A percentile compares a stretch with the other conserved stretches of the same genome.
These are phyloP conservation scores for Cerrena zonata DNA, from an alignment of 1,284 basidiomycete species.

Conservation along the genomic window DNA sequence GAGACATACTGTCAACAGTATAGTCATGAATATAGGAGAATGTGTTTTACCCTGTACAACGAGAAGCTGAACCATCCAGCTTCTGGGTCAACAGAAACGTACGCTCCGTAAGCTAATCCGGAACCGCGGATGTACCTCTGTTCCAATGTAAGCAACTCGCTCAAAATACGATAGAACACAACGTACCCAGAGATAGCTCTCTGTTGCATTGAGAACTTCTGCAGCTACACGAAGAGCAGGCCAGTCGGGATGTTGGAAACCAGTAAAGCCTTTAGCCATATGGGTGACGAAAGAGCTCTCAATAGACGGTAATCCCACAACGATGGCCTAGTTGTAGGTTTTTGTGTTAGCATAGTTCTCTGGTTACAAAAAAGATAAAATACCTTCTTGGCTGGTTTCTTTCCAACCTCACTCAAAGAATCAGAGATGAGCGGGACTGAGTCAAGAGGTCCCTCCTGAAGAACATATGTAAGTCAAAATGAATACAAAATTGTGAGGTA, in stretches of 20 bases:
- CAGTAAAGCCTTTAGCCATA: constrained; percentile 72
- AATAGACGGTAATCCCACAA: constrained; percentile 88
- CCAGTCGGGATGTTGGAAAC: constrained; percentile 79
- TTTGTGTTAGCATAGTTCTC: constrained; percentile 8
- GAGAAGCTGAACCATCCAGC: constrained; percentile 77
- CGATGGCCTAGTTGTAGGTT: constrained; percentile 53
- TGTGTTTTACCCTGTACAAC: constrained; percentile 76
- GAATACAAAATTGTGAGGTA: constrained; percentile 1
- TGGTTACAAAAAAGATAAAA: constrained; percentile 8
- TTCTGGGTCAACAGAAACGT: constrained; percentile 75
- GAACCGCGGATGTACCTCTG: constrained; percentile 84
- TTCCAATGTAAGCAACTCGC: constrained; percentile 14
- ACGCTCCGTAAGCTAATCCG: constrained; percentile 90
- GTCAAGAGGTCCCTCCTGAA: constrained; percentile 46
- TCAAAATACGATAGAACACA: background rate
- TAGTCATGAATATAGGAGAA: too few species aligned
- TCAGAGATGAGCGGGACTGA: constrained; percentile 67
- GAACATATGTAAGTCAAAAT: constrained; percentile 6
- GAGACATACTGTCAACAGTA: background rate
- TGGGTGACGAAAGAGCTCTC: constrained; percentile 88
- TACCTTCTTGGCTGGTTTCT: constrained; percentile 69
- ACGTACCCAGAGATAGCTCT: constrained; percentile 88
- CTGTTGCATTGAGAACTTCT: constrained; percentile 88
- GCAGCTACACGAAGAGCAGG: constrained; percentile 82
- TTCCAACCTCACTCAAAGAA: constrained; percentile 74